phyloP scores from a whole-genome alignment of 805 yeast species.

The Candida ascalaphidarum region DNA sequence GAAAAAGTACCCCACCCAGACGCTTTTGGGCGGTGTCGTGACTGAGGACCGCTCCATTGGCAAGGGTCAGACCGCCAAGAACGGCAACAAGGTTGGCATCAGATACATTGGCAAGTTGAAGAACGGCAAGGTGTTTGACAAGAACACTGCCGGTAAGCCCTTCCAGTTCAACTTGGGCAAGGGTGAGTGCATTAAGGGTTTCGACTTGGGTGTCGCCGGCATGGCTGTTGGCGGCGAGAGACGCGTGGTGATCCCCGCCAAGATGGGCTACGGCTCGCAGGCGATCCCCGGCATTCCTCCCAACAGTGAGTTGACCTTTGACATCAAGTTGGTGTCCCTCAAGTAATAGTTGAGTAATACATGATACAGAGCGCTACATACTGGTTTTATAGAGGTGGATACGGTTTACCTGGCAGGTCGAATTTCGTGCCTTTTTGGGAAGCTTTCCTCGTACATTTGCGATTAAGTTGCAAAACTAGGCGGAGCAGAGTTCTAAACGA shows the following conservation, averaged over 20 bases:
- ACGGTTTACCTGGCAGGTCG: too few species aligned
- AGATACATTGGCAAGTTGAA: conserved; percentile 96
- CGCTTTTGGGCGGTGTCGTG: conserved; percentile 86
- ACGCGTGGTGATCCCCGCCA: conserved; percentile 91
- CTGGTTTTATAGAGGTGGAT: too few species aligned
- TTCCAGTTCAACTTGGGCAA: conserved; percentile 84
- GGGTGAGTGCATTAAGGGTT: conserved; percentile 98
- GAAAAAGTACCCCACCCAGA: conserved; percentile 62
- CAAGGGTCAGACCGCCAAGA: conserved; percentile 80
- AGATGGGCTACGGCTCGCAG: conserved; percentile 94
- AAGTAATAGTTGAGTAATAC: too few species aligned
- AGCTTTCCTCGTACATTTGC: too few species aligned
- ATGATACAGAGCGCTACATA: too few species aligned
- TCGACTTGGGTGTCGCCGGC: conserved; percentile 98
- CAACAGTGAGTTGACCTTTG: conserved; percentile 93
- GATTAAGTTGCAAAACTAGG: too few species aligned
- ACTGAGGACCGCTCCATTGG: conserved; percentile 91
- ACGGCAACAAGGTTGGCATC: conserved; percentile 87
- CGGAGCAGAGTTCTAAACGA: too few species aligned
- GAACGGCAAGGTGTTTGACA: conserved; percentile 95
- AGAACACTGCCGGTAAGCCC: conserved; percentile 96
- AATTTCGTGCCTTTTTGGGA: too few species aligned
- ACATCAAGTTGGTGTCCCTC: conserved; percentile 84
- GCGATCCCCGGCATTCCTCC: conserved; percentile 96
- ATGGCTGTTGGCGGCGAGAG: conserved; percentile 99